phyloP scores from a whole-genome alignment of 2,329 filamentous ascomycete genomes.

The Fusarium sp. region DNA sequence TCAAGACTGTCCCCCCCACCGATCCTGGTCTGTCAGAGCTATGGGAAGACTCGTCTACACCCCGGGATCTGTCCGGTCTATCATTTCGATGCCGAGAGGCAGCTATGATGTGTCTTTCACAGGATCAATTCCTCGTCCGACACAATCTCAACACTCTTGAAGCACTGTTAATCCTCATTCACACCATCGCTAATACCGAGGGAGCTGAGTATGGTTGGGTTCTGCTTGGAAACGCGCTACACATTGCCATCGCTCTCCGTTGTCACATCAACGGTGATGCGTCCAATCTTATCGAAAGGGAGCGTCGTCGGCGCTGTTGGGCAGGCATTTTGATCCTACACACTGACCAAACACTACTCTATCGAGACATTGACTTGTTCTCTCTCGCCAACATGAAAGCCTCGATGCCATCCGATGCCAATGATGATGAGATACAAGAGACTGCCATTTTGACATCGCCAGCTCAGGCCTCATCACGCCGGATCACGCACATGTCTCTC shows the following conservation, averaged over 20 bases:
- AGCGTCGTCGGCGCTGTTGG: constrained; percentile 33
- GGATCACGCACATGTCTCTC: constrained; percentile 17
- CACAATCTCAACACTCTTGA: constrained; percentile 30
- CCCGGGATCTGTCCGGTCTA: background rate
- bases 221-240: constrained; percentile 27
- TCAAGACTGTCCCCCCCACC: constrained; percentile 10
- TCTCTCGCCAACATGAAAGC: constrained; percentile 18
- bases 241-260: constrained; percentile 20
- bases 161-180: constrained; percentile 16
- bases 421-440: constrained; percentile 17
- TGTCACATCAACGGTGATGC: constrained; percentile 14
- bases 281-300: constrained; percentile 7
- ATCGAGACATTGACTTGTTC: constrained; percentile 22
- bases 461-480: background rate
- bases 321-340: constrained; percentile 28
- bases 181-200: constrained; percentile 20
- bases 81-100: constrained; percentile 10
- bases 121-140: constrained; percentile 25
- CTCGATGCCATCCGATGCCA: constrained; percentile 6
- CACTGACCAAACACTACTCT: constrained; percentile 26
- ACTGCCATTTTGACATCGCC: background rate
- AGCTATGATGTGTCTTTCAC: constrained; percentile 18
- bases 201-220: constrained; percentile 26
- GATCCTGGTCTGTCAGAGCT: constrained; percentile 17
- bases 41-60: background rate